Percentiles rank a stretch among this genome's conserved stretches.
These are phyloP conservation scores for Macrophomina pseudophaseolina DNA, from an alignment of 2,329 filamentous ascomycete species.

Conservation along the genomic window DNA sequence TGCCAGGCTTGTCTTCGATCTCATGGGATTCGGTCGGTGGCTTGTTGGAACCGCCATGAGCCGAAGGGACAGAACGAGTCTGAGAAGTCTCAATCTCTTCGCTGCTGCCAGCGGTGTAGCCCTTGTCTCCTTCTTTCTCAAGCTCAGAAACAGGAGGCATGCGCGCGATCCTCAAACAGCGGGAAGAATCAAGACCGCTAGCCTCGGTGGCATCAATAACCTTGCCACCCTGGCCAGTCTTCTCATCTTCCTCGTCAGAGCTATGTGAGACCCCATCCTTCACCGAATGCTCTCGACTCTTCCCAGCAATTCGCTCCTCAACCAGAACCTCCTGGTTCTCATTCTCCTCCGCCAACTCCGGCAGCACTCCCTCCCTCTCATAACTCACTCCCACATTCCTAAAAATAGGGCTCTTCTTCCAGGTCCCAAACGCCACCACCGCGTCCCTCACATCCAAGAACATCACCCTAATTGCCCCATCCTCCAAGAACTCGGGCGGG, in stretches of 20 bases:
- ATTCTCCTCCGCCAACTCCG: background rate
- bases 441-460: conserved; percentile 14
- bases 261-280: no score
- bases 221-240: background rate
- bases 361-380: conserved; percentile 5
- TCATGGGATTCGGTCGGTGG: background rate
- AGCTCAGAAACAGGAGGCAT: background rate
- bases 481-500: background rate
- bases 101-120: conserved; percentile 4
- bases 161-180: background rate
- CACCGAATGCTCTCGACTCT: background rate
- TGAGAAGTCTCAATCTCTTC: background rate
- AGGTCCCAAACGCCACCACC: background rate
- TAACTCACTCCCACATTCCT: background rate
- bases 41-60: background rate
- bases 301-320: background rate
- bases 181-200: background rate
- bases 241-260: background rate
- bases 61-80: background rate
- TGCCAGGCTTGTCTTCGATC: background rate
- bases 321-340: background rate
- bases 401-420: background rate
- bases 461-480: background rate
- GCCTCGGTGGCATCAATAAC: background rate
- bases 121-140: conserved; percentile 4